Evolutionary conservation across 164 flowering plant genomes (phyloP), one percentile per base, ranked within the genome.

Genomic region (Dillenia turbinata): DNA sequence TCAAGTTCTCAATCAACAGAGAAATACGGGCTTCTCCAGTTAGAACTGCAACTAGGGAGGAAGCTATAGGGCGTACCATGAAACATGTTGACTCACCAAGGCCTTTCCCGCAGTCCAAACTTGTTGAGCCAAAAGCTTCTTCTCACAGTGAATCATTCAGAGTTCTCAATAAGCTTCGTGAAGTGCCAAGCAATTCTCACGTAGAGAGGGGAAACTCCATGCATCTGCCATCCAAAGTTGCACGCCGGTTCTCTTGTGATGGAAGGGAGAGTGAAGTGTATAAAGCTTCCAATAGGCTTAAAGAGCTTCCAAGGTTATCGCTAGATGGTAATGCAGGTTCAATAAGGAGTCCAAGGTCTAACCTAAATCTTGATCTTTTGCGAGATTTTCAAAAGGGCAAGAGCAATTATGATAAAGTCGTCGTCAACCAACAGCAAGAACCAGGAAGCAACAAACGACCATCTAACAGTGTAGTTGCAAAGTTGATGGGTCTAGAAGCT

Each of bases 401-500:
- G 22, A 69, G 26, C 22, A 67, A 61, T 60, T 17, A 56, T 43
- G 62, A n/a, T 11, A 60, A 13, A 7, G 45, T 12, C 19, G 45
- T 12, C 19, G 16, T 16, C 9, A 53, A 54, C 53, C 65, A 54
- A 44, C 72, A 62, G 54, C 75, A 68, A 56, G 85, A 77, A 52
- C 76, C 78, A 46, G 79, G 64, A 48, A 77, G 75, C 61, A 49
- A 67, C 44, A 72, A 49, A 59, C 40, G 78, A 53, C 60, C 84
- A 16, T 74, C 91, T 9, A 26, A 26, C 33, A 72, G 69, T 60
- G 67, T 84, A 49, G 81, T 86, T 12, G 89, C 84, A 16, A 86
- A 81, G 78, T 67, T 86, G 68, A 86, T 86, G 92, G 92, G 92
- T 6, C 56, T 86, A 69, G 95, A 89, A 48, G 69, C 73, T 44